Base-by-base conservation (phyloP, 805 yeast species). In the Lachancea quebecensis region DNA sequence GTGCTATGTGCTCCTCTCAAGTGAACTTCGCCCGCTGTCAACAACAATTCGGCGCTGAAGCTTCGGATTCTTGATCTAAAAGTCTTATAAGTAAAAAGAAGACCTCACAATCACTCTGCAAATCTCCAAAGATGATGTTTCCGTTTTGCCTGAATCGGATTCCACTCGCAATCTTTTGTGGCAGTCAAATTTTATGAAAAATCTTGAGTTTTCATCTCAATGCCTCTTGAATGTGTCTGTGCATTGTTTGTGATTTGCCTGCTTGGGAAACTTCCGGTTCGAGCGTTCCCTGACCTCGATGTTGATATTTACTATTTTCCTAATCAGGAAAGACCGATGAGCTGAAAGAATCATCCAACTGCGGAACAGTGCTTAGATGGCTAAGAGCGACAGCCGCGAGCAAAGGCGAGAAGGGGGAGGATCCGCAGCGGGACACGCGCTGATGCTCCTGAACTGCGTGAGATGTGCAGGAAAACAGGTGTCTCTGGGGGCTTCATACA, bases 101-200 rank as follows among this genome's bases (percentile, higher is more conserved):
- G 16, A 14, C 37, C 18, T 17, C 36, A 16, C 16, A n/a, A 14
- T 39, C 33, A 12, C 12, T 30, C 33, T 30, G 33, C 33, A 30
- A 16, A 31, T 39, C 28, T 32, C 18, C 14, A 34, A n/a, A 15
- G 37, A 42, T 32, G 37, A 25, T 42, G 45, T 42, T 42, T 42
- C 45, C 45, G 41, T 42, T 42, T 42, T 42, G 35, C 45, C 45
- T 42, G 45, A 42, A 42, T 42, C 36, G 45, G 45, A 30, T 42
- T 25, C 27, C 17, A 27, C 35, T 30, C 41, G 32, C 35, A 41
- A 17, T 27, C 38, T 32, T 42, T 42, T 31, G 45, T 37, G 33
- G 45, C 15, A 18, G 32, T 42, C 29, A 36, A 17, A 36, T 17
- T 16, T 36, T 16, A 25, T 16, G 39, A 36, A 36, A 36, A 36